Percentiles rank a stretch among this genome's conserved stretches.
Conservation (phyloP, 495 filamentous ascomycete genomes). For the Elasticomyces elasticus region DNA sequence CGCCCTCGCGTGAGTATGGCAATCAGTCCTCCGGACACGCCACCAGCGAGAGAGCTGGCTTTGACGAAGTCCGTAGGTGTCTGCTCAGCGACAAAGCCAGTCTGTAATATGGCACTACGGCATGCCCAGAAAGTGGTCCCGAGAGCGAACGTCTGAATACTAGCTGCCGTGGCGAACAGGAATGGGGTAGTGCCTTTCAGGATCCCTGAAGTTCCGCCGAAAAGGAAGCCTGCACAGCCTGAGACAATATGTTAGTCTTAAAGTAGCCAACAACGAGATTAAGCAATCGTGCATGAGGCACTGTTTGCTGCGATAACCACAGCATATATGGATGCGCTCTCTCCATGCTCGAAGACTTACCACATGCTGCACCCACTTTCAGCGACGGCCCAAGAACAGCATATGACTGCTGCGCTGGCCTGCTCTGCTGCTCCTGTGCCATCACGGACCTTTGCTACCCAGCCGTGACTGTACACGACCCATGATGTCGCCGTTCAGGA, state of each 20-base stretch:
- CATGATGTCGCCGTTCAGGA: too few species aligned
- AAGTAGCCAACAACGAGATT: background rate
- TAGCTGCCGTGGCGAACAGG: constrained; percentile 61
- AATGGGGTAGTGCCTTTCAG: constrained; percentile 53
- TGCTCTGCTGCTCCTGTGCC: background rate
- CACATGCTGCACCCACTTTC: constrained; percentile 18
- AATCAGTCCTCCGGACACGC: constrained; percentile 52
- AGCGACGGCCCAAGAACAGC: constrained; percentile 13
- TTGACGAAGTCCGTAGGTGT: constrained; percentile 45
- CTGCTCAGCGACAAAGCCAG: constrained; percentile 15
- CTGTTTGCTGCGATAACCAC: background rate
- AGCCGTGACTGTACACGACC: too few species aligned
- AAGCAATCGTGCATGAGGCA: background rate
- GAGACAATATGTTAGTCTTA: background rate
- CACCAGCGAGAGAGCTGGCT: constrained; percentile 59
- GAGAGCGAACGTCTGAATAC: constrained; percentile 69
- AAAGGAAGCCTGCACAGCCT: constrained; percentile 48
- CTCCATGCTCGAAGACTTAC: constrained; percentile 7
- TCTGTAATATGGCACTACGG: constrained; percentile 31
- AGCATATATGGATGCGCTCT: background rate
- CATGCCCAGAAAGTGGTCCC: constrained; percentile 63
- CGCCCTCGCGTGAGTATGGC: constrained; percentile 56
- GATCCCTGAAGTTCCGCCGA: constrained; percentile 60
- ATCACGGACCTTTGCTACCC: too few species aligned
- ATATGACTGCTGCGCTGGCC: background rate